Percentiles rank a stretch among this genome's conserved stretches.
Conservation (phyloP, 2,329 filamentous ascomycete species). For the Aspergillus terreus region DNA sequence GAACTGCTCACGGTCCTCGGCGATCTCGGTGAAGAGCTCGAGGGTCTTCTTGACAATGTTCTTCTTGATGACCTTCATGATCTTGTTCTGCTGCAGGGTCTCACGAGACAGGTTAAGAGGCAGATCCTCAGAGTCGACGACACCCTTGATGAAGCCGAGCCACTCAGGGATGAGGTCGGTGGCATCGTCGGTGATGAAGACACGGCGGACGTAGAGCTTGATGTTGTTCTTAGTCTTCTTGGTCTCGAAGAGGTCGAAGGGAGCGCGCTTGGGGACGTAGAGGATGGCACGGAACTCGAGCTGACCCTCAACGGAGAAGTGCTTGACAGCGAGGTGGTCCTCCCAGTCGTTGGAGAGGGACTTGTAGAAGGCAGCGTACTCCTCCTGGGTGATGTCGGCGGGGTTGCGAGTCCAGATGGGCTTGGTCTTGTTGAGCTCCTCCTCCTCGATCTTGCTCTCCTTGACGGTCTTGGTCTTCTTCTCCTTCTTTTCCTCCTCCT, state of each 20-base stretch:
- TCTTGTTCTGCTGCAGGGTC: constrained; percentile 99
- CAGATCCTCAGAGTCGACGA: constrained; percentile 99
- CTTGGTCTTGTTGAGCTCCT: constrained; percentile 99
- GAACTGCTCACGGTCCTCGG: constrained; percentile 99
- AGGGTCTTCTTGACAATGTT: constrained; percentile 99
- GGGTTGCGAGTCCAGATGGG: constrained; percentile 99
- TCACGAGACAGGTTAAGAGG: constrained; percentile 99
- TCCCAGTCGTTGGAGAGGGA: constrained; percentile 99
- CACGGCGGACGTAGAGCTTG: constrained; percentile 99
- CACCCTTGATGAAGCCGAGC: constrained; percentile 99
- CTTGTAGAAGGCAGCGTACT: constrained; percentile 99
- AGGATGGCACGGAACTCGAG: constrained; percentile 99
- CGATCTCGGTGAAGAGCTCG: constrained; percentile 98
- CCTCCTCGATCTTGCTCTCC: constrained; percentile 97
- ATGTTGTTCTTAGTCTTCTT: constrained; percentile 99
- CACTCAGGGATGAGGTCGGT: constrained; percentile 99
- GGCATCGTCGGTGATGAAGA: constrained; percentile 99
- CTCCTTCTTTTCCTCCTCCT: constrained; percentile 81
- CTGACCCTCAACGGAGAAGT: constrained; percentile 99
- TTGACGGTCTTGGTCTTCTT: constrained; percentile 99
- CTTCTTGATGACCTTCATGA: constrained; percentile 99
- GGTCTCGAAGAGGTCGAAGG: constrained; percentile 99
- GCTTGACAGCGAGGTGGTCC: constrained; percentile 98
- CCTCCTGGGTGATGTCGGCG: constrained; percentile 88
- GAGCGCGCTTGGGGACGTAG: constrained; percentile 98